These are phyloP conservation scores for Citrus glauca DNA, from an alignment of 345 rosid species.

Conservation along the genomic window DNA sequence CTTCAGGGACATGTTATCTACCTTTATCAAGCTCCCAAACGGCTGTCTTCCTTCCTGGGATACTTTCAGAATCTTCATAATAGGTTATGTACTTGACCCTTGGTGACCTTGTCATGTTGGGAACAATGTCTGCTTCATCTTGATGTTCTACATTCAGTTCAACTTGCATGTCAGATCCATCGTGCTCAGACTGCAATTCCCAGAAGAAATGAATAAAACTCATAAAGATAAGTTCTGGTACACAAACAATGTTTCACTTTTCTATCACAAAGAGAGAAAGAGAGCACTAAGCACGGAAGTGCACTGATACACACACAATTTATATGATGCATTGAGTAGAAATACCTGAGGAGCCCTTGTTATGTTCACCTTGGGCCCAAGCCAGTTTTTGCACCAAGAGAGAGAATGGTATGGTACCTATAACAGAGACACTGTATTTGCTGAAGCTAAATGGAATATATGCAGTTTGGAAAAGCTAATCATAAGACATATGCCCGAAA, in stretches of 20 bases:
- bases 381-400: constrained; percentile 97
- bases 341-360: constrained; percentile 95
- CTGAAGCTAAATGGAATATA: background rate
- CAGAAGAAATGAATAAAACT: constrained; percentile 16
- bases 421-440: constrained; percentile 8
- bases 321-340: background rate
- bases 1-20: constrained; percentile 26
- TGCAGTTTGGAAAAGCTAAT: constrained; percentile 1
- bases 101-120: constrained; percentile 85
- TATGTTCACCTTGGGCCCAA: constrained; percentile 82
- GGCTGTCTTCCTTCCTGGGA: constrained; percentile 86
- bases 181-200: constrained; percentile 81
- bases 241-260: background rate
- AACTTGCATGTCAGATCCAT: constrained; percentile 87
- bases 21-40: constrained; percentile 99
- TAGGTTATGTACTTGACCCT: constrained; percentile 81
- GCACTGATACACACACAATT: background rate
- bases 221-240: background rate
- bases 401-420: constrained; percentile 97
- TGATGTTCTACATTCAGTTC: constrained; percentile 73
- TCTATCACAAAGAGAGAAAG: background rate
- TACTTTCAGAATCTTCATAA: constrained; percentile 90
- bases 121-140: constrained; percentile 63
- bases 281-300: background rate
- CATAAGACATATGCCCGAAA: background rate